These are phyloP conservation scores for Populus alba DNA, from an alignment of 345 rosid species.

Conservation along the genomic window DNA sequence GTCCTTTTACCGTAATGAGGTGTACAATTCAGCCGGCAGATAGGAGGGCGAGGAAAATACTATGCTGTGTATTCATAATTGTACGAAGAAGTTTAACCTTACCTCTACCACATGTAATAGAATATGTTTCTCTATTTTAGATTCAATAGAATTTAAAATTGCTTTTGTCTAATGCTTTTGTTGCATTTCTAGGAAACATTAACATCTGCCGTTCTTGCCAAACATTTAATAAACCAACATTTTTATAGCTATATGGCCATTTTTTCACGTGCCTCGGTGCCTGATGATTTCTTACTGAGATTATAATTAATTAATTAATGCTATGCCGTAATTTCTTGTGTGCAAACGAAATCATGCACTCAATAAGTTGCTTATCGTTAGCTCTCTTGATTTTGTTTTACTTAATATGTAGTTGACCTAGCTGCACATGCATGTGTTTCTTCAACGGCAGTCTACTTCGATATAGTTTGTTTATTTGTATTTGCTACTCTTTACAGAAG, in stretches of 20 bases:
- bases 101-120: slow-evolving; percentile 2
- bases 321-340: neutral
- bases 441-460: neutral
- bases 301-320: too few species aligned
- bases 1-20: slow-evolving; percentile 28
- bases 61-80: slow-evolving; percentile 20
- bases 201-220: neutral
- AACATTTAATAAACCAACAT: neutral
- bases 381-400: neutral
- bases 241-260: neutral
- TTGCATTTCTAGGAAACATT: neutral
- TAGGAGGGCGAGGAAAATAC: slow-evolving; percentile 20
- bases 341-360: neutral
- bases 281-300: neutral
- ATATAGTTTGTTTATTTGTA: neutral
- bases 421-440: neutral
- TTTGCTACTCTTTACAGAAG: neutral
- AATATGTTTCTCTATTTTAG: neutral
- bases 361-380: neutral
- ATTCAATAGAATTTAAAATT: slow-evolving; percentile 5
- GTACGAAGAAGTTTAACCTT: slow-evolving; percentile 26
- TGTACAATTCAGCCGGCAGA: slow-evolving; percentile 37
- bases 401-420: neutral
- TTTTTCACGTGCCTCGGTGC: neutral
- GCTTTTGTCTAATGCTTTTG: neutral